Percentiles rank a stretch among this genome's conserved stretches.
Evolutionary conservation across 192 early-diverging fungal genomes (phyloP).

Genomic region (Coemansia sp.): DNA sequence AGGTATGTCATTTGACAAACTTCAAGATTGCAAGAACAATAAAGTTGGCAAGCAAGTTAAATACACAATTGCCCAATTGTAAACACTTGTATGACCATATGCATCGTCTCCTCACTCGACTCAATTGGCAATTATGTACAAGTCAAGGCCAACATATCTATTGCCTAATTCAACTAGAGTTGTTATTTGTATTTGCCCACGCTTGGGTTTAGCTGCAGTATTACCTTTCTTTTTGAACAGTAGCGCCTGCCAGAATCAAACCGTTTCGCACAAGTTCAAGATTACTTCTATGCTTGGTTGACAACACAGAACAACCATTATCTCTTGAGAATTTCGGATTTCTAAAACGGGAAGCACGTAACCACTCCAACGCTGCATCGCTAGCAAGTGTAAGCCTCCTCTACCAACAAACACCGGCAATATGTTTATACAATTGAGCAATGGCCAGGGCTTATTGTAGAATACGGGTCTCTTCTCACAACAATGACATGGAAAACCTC

Average conservation of each 20-base stretch:
- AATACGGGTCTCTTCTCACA: neutral
- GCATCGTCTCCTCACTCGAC: neutral
- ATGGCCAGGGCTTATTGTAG: neutral
- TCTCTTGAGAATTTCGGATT: neutral
- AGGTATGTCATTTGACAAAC: neutral
- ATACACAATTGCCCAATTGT: constrained; percentile 3
- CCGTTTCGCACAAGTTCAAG: neutral
- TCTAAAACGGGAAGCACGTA: neutral
- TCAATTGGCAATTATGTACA: constrained; percentile 3
- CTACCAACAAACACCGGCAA: neutral
- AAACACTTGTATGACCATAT: neutral
- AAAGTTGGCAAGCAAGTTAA: neutral
- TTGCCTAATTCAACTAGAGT: neutral
- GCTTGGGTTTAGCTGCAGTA: neutral
- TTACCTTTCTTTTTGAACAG: neutral
- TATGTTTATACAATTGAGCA: neutral
- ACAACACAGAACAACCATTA: neutral
- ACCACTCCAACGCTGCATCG: neutral
- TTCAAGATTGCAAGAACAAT: neutral
- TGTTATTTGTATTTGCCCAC: neutral
- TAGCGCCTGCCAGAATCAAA: neutral
- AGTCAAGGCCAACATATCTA: neutral
- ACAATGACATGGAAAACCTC: neutral
- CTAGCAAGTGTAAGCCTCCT: neutral
- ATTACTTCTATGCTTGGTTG: neutral